Evolutionary conservation across 2,329 filamentous ascomycete genomes (phyloP).

Genomic region (Fusarium zealandicum): DNA sequence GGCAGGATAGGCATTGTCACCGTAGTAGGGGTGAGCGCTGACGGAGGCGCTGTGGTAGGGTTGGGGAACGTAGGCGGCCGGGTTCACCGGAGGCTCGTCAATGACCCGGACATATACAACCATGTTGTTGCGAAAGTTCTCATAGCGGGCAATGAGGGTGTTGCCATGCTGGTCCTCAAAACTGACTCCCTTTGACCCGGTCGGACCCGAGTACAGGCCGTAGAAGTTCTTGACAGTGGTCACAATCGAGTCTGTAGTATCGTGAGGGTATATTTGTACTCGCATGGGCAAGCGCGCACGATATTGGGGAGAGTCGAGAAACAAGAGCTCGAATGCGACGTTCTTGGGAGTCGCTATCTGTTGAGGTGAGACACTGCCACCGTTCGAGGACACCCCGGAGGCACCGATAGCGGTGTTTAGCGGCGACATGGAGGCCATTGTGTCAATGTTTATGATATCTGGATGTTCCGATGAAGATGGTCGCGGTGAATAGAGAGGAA

Average conservation of each 20-base stretch:
- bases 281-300: conserved; percentile 82
- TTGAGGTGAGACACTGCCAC: conserved; percentile 56
- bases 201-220: conserved; percentile 81
- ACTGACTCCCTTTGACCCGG: conserved; percentile 80
- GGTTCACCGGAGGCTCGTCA: conserved; percentile 59
- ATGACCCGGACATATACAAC: conserved; percentile 91
- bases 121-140: conserved; percentile 94
- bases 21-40: conserved; percentile 60
- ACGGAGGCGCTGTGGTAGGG: conserved; percentile 60
- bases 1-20: conserved; percentile 59
- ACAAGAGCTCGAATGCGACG: conserved; percentile 80
- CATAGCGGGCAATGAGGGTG: conserved; percentile 92
- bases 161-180: conserved; percentile 92
- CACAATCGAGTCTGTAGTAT: conserved; percentile 96
- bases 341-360: conserved; percentile 68
- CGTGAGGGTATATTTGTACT: conserved; percentile 91
- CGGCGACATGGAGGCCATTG: conserved; percentile 59
- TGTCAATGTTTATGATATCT: conserved; percentile 39
- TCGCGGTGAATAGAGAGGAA: conserved; percentile 28
- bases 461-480: conserved; percentile 38
- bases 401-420: conserved; percentile 46
- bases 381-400: conserved; percentile 49
- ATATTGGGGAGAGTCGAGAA: conserved; percentile 71
- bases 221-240: conserved; percentile 99
- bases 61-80: conserved; percentile 59